These are phyloP conservation scores for Rhipidocladum racemiflorum DNA, from an alignment of 176 grass and related monocot genomes.

Conservation along the genomic window DNA sequence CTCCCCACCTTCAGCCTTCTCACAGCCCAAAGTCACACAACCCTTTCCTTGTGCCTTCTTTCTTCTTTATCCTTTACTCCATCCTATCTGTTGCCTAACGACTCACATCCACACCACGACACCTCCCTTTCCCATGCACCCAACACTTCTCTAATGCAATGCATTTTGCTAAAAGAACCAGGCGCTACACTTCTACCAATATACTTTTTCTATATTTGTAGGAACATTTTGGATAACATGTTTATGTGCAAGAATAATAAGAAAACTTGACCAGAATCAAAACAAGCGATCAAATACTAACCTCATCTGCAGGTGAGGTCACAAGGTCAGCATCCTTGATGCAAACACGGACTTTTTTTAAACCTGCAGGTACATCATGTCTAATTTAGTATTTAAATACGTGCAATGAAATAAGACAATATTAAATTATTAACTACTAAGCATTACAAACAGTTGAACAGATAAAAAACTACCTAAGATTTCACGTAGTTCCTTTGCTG, in stretches of 20 bases:
- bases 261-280: not conserved
- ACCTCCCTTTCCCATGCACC: not conserved
- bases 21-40: no score
- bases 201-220: not conserved
- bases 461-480: constrained; percentile 57
- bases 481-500: constrained; percentile 88
- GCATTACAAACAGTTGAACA: constrained; percentile 16
- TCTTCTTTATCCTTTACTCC: no score
- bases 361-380: constrained; percentile 43
- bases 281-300: constrained; percentile 21
- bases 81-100: not conserved
- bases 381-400: not conserved
- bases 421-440: not conserved
- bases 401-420: constrained; percentile 16
- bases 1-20: no score
- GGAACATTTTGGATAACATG: not conserved
- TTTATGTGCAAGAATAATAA: not conserved
- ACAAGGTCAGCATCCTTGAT: constrained; percentile 58
- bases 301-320: not conserved
- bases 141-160: not conserved
- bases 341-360: constrained; percentile 65
- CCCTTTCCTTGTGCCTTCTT: no score
- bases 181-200: not conserved
- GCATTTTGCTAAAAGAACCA: not conserved
- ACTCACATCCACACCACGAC: not conserved